Conservation (phyloP, 1,139 yeast species). For the Saccharomyces hybrid region DNA sequence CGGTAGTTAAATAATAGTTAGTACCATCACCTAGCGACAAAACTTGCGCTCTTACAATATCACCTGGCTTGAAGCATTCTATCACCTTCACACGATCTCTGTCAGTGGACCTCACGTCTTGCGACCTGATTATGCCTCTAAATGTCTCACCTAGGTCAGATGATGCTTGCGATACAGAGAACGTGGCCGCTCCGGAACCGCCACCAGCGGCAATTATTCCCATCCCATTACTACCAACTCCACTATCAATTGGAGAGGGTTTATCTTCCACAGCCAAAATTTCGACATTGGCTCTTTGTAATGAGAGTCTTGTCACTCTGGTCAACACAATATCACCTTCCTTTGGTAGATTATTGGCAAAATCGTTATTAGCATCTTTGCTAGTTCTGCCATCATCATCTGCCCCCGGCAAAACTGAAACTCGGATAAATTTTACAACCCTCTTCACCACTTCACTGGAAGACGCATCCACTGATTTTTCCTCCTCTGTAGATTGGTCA, state of each 20-base stretch:
- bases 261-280: slow-evolving; percentile 71
- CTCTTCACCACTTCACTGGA: slow-evolving; percentile 9
- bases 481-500: slow-evolving; percentile 6
- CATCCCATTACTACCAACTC: slow-evolving; percentile 57
- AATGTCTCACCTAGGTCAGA: slow-evolving; percentile 83
- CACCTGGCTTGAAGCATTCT: slow-evolving; percentile 85
- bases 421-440: slow-evolving; percentile 12
- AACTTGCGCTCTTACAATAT: slow-evolving; percentile 73
- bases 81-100: slow-evolving; percentile 77
- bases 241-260: slow-evolving; percentile 47
- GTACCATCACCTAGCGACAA: slow-evolving; percentile 90
- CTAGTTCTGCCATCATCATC: slow-evolving; percentile 12
- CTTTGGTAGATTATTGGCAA: slow-evolving; percentile 59
- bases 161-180: slow-evolving; percentile 42
- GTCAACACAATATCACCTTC: slow-evolving; percentile 82
- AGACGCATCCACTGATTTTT: neutral
- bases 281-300: slow-evolving; percentile 72
- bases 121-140: slow-evolving; percentile 79
- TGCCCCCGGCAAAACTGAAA: slow-evolving; percentile 16
- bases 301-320: slow-evolving; percentile 55
- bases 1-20: slow-evolving; percentile 82
- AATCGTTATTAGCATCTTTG: slow-evolving; percentile 25
- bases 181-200: slow-evolving; percentile 49
- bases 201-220: slow-evolving; percentile 43
- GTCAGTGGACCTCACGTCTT: slow-evolving; percentile 86